Percentiles rank a stretch among this genome's conserved stretches.
These are phyloP conservation scores for Exophiala xenobiotica DNA, from an alignment of 2,329 filamentous ascomycete species.

Conservation along the genomic window DNA sequence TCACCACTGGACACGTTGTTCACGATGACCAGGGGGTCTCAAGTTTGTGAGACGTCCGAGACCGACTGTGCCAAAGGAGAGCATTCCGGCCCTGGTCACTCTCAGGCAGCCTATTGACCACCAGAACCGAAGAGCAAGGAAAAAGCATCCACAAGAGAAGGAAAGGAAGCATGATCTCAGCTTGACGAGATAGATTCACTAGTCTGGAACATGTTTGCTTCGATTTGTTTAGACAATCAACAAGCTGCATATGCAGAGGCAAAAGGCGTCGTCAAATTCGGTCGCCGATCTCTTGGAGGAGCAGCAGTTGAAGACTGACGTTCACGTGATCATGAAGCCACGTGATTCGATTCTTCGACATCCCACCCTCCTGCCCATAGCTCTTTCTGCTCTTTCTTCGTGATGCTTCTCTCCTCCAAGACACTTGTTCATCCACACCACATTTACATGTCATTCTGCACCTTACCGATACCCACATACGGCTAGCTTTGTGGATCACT, in stretches of 20 bases:
- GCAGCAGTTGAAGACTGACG: background rate
- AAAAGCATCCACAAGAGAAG: too few species aligned
- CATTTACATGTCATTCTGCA: too few species aligned
- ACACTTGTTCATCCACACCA: too few species aligned
- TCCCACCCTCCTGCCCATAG: too few species aligned
- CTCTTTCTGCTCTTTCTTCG: too few species aligned
- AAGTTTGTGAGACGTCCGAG: slow-evolving; percentile 2
- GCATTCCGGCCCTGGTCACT: background rate
- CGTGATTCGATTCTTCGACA: background rate
- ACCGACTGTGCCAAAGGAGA: background rate
- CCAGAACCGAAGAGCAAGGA: background rate
- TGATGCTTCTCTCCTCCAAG: too few species aligned
- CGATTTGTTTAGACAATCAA: background rate
- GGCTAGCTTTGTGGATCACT: too few species aligned
- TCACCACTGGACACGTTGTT: background rate
- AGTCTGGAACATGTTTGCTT: background rate
- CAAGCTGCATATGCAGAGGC: background rate
- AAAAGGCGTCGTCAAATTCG: background rate
- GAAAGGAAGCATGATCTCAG: too few species aligned
- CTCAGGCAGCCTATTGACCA: background rate
- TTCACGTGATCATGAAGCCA: background rate
- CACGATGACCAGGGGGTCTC: background rate
- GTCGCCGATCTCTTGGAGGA: background rate
- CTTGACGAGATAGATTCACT: background rate
- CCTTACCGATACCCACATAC: too few species aligned